Evolutionary conservation across 2,329 filamentous ascomycete species (phyloP), one percentile per base, ranked within the genome.

Genomic region (Epichloe amarillans): DNA sequence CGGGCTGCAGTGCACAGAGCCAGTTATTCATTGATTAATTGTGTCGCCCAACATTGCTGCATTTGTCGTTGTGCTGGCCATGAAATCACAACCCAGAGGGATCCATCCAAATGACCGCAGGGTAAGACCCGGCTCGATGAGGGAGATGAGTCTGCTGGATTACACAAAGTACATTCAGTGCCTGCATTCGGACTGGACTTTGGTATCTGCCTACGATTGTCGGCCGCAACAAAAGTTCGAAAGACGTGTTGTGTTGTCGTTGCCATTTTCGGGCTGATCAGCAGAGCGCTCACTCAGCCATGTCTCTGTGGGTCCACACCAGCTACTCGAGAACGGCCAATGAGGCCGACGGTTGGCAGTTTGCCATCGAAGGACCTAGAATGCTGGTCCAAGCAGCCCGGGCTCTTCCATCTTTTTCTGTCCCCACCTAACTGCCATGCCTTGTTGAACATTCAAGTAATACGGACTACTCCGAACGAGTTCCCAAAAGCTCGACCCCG

Each of bases 321-420:
- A 56, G 50, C 54, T 56, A 38, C 30, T 30, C 11, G 10, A 30
- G 30, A 30, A 30, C 43, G 56, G 52, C 66, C 66, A 68, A 68
- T 69, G 41, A 51, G 37, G 52, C 55, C 48, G 53, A 54, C 37
- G 49, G 46, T 58, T 54, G 56, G 56, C 53, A 59, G 61, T 58
- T 56, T 50, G 49, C 60, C 63, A 67, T 70, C 68, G 68, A 70
- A 70, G 60, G 62, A 69, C 64, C 68, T 70, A 70, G 68, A 70
- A 70, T 60, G 62, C 59, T 42, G 42, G 46, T 36, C 19, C 12
- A 35, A 36, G 44, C 44, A 60, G 43, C 48, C 44, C 45, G 50
- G 51, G 57, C 58, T 59, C 50, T 58, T 50, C 57, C 55, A 59
- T 56, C 55, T 58, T 57, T 60, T 60, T 53, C 49, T 51, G 38